Evolutionary conservation across 2,329 filamentous ascomycete genomes (phyloP), one percentile per base, ranked within the genome.

Genomic region (Pseudocercospora cruenta): DNA sequence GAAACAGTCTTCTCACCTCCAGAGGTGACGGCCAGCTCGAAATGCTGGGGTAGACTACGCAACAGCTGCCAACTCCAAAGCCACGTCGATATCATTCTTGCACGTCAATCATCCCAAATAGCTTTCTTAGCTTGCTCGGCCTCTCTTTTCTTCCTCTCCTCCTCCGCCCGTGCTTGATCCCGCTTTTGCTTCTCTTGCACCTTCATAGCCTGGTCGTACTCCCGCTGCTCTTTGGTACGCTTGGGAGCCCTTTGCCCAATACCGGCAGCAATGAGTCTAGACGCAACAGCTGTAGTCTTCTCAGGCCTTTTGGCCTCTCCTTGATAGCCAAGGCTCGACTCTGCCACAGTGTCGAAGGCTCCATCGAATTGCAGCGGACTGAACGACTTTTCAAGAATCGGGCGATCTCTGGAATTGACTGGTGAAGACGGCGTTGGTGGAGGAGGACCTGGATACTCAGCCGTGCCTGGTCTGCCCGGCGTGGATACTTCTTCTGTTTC

Each of bases 261-360:
- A 0, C 92, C 93, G 3, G 91, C 91, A 0, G 93, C 93, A 77
- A 99, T 98, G 87, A 99, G 85, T 66, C 95, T 85, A 68, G 91
- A 87, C 4, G 95, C 95, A 45, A 96, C 93, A 0, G 93, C 92
- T 67, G 96, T 96, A 68, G 94, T 96, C 83, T 97, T 99, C 80
- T 97, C 94, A 0, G 93, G 94, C 82, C 63, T 72, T 66, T 66
- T 74, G 63, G 71, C 77, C 65, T 72, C 77, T 70, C 60, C 73
- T 67, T 24, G 49, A 10, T 33, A 36, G 54, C 43, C 33, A 8
- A 60, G 58, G 21, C 63, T n/a, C 43, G 24, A n/a, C 16, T 28
- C 31, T 12, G 53, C 28, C 14, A 60, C 4, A 16, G 10, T 60
- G 21, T 45, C 33, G 39, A 64, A 67, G 24, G 55, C 45, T 31